Evolutionary conservation across 2,329 filamentous ascomycete genomes (phyloP).

Genomic region (Fusarium hostae): DNA sequence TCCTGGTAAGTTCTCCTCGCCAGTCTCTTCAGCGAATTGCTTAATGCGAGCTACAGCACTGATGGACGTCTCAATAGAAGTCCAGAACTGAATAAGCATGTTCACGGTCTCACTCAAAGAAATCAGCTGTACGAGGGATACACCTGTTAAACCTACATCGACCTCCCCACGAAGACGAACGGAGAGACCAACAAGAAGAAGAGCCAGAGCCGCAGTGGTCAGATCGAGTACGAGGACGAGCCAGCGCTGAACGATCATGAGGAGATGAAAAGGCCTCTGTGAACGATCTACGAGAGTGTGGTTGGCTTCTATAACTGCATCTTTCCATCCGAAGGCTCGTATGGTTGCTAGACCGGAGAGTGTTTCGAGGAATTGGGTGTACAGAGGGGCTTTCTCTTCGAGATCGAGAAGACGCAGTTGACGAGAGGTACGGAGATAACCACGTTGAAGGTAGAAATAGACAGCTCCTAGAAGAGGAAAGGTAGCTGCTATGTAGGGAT

Average conservation of each 20-base stretch:
- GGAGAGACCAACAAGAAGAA: slow-evolving; percentile 60
- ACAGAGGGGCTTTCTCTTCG: slow-evolving; percentile 55
- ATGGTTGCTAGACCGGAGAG: slow-evolving; percentile 60
- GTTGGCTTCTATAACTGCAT: slow-evolving; percentile 55
- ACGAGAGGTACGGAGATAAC: slow-evolving; percentile 56
- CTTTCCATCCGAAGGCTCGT: slow-evolving; percentile 63
- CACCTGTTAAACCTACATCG: slow-evolving; percentile 49
- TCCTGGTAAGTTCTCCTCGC: slow-evolving; percentile 40
- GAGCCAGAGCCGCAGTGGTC: slow-evolving; percentile 58
- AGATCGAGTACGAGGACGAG: slow-evolving; percentile 63
- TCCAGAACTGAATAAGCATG: slow-evolving; percentile 52
- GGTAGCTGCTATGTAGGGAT: slow-evolving; percentile 51
- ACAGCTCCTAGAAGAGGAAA: slow-evolving; percentile 56
- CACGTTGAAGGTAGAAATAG: slow-evolving; percentile 57
- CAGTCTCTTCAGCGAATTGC: slow-evolving; percentile 46
- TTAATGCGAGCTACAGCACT: slow-evolving; percentile 51
- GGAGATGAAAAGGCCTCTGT: slow-evolving; percentile 67
- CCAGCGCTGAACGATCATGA: slow-evolving; percentile 69
- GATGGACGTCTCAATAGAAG: slow-evolving; percentile 52
- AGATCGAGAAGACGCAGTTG: slow-evolving; percentile 56
- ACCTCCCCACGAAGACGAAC: slow-evolving; percentile 47
- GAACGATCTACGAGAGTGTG: slow-evolving; percentile 61
- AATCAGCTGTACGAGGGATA: slow-evolving; percentile 48
- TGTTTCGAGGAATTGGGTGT: slow-evolving; percentile 58
- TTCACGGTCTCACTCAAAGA: slow-evolving; percentile 50